Conservation (phyloP, 2,329 filamentous ascomycete genomes). For the Phaeosphaeria sp. region DNA sequence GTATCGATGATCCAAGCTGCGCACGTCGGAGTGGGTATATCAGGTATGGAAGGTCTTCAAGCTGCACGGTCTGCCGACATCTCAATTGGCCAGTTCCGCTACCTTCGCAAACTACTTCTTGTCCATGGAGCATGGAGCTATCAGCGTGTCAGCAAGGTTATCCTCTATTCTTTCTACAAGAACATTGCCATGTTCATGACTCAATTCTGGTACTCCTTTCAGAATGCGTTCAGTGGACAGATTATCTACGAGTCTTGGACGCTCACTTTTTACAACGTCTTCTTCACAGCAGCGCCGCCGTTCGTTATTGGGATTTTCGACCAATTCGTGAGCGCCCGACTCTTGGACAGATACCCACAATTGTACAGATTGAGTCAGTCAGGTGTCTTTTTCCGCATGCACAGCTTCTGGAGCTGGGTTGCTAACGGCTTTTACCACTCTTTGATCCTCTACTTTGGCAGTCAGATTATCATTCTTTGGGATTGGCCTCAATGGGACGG, state of each 20-base stretch:
- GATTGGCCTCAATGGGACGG: slow-evolving; percentile 83
- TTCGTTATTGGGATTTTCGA: slow-evolving; percentile 96
- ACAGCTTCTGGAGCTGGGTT: slow-evolving; percentile 93
- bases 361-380: slow-evolving; percentile 92
- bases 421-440: slow-evolving; percentile 96
- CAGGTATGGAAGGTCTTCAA: slow-evolving; percentile 94
- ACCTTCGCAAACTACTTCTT: slow-evolving; percentile 87
- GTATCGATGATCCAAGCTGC: slow-evolving; percentile 99
- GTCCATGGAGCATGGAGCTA: slow-evolving; percentile 99
- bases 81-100: slow-evolving; percentile 94
- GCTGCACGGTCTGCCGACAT: slow-evolving; percentile 95
- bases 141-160: slow-evolving; percentile 94
- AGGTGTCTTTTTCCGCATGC: slow-evolving; percentile 90
- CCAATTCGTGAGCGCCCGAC: slow-evolving; percentile 92
- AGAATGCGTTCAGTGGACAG: slow-evolving; percentile 96
- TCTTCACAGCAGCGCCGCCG: slow-evolving; percentile 93
- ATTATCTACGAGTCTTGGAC: slow-evolving; percentile 99
- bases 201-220: slow-evolving; percentile 98
- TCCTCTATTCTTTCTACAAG: slow-evolving; percentile 99
- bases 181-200: slow-evolving; percentile 99
- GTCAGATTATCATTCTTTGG: slow-evolving; percentile 78
- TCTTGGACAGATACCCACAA: slow-evolving; percentile 95
- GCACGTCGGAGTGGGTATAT: slow-evolving; percentile 97
- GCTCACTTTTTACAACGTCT: slow-evolving; percentile 98
- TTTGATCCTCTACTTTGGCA: slow-evolving; percentile 86